Evolutionary conservation across 345 rosid species (phyloP).

Genomic region (Bruguiera gymnorhiza): DNA sequence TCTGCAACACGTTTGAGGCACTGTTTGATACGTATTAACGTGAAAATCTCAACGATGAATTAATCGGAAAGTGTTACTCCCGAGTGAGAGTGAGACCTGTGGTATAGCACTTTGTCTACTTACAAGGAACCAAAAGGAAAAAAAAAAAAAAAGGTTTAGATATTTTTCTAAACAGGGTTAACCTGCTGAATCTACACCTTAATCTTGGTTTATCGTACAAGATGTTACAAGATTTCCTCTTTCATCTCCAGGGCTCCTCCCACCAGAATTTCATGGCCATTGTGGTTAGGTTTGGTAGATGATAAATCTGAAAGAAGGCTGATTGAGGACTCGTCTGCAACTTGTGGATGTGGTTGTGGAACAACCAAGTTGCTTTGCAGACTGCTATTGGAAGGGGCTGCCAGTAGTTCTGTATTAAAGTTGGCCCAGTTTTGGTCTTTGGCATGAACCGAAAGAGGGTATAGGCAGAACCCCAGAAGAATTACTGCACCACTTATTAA

Average conservation of each 20-base stretch:
- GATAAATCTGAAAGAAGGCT: slow-evolving; percentile 40
- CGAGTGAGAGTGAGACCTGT: too few relatives aligned
- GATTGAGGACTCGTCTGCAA: slow-evolving; percentile 46
- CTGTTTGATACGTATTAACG: background rate
- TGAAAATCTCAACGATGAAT: background rate
- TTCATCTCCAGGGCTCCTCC: slow-evolving; percentile 22
- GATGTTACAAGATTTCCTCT: background rate
- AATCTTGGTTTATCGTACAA: too few relatives aligned
- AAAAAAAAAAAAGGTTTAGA: too few relatives aligned
- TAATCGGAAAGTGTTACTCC: background rate
- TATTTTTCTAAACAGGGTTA: too few relatives aligned
- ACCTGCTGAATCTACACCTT: too few relatives aligned
- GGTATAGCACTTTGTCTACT: too few relatives aligned
- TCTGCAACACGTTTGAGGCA: too few relatives aligned
- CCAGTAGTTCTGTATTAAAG: slow-evolving; percentile 33
- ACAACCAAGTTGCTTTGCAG: slow-evolving; percentile 15
- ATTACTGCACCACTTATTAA: slow-evolving; percentile 57
- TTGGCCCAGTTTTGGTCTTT: slow-evolving; percentile 51
- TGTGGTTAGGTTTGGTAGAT: slow-evolving; percentile 7
- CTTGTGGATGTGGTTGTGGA: slow-evolving; percentile 30
- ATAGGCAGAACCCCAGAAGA: slow-evolving; percentile 51
- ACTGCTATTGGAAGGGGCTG: slow-evolving; percentile 2
- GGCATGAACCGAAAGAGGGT: slow-evolving; percentile 48
- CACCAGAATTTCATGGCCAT: slow-evolving; percentile 14
- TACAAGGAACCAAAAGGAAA: too few relatives aligned